These are phyloP conservation scores for Dichotomopilus funicola DNA, from an alignment of 2,329 filamentous ascomycete genomes.

Conservation along the genomic window DNA sequence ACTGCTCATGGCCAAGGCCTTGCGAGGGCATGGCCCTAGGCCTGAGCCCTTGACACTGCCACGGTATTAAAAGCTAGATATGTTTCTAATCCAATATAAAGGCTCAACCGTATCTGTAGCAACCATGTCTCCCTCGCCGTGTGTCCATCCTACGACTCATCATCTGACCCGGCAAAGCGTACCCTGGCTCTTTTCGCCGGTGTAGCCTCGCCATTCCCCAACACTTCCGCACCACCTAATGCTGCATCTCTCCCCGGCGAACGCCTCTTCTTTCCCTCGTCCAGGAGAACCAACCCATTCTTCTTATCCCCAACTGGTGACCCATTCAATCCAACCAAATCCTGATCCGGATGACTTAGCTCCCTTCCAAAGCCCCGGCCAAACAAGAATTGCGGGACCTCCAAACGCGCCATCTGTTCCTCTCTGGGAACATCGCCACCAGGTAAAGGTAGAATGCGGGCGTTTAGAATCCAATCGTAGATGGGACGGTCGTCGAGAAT, in stretches of 20 bases:
- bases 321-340: constrained; percentile 6
- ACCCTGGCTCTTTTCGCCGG: constrained; percentile 4
- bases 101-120: too few species aligned
- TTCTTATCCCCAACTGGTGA: not conserved
- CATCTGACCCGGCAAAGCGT: constrained; percentile 3
- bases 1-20: too few species aligned
- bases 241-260: not conserved
- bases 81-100: too few species aligned
- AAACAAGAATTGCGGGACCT: constrained; percentile 13
- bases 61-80: too few species aligned
- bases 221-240: not conserved
- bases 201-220: not conserved
- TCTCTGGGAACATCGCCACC: not conserved
- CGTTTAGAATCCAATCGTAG: constrained; percentile 52
- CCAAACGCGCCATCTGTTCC: constrained; percentile 15
- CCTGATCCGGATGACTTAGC: constrained; percentile 10
- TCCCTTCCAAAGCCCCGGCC: constrained; percentile 13
- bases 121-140: too few species aligned
- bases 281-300: not conserved
- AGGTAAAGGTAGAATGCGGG: constrained; percentile 37
- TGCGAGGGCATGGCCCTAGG: too few species aligned
- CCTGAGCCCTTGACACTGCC: too few species aligned
- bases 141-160: not conserved
- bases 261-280: not conserved
- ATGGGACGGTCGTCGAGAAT: constrained; percentile 53